These are phyloP conservation scores for Kalmanozyma brasiliensis DNA, from an alignment of 1,284 basidiomycete genomes.

Conservation along the genomic window DNA sequence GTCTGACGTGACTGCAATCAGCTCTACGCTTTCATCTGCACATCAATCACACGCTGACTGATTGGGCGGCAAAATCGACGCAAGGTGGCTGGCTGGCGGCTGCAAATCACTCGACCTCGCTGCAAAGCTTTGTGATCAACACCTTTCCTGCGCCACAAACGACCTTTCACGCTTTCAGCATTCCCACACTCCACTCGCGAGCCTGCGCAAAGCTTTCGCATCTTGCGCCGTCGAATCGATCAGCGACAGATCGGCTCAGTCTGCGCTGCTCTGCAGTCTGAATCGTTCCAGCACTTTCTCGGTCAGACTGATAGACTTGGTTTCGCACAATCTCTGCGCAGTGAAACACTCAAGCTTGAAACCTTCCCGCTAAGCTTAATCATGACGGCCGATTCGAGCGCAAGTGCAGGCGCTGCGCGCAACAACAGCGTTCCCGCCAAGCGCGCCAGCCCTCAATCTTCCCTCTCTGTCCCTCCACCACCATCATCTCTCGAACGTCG, in stretches of 20 bases:
- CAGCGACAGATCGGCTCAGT: too few species aligned
- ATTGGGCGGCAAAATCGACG: too few species aligned
- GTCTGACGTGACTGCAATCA: too few species aligned
- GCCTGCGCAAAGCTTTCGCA: slow-evolving; percentile 1
- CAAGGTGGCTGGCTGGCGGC: slow-evolving; percentile 12
- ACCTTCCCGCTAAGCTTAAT: too few species aligned
- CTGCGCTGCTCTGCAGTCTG: slow-evolving; percentile 1
- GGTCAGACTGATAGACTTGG: too few species aligned
- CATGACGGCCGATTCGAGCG: slow-evolving; percentile 10
- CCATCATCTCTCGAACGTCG: slow-evolving; percentile 23
- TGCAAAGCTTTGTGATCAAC: slow-evolving; percentile 16
- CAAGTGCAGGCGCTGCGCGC: slow-evolving; percentile 4
- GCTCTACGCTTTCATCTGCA: too few species aligned
- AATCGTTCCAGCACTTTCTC: slow-evolving; percentile 3
- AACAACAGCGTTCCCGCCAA: slow-evolving; percentile 2
- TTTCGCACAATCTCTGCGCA: too few species aligned
- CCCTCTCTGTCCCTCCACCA: slow-evolving; percentile 2
- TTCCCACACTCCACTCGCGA: too few species aligned
- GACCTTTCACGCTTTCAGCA: too few species aligned
- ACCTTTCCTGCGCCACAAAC: background rate
- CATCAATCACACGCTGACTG: slow-evolving; percentile 30
- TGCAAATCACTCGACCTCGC: slow-evolving; percentile 1
- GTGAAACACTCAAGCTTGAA: too few species aligned
- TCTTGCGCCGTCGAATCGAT: too few species aligned
- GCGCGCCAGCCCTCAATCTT: background rate